Evolutionary conservation across 179 eudicot genomes (phyloP).

Genomic region (Beta corolliflora): DNA sequence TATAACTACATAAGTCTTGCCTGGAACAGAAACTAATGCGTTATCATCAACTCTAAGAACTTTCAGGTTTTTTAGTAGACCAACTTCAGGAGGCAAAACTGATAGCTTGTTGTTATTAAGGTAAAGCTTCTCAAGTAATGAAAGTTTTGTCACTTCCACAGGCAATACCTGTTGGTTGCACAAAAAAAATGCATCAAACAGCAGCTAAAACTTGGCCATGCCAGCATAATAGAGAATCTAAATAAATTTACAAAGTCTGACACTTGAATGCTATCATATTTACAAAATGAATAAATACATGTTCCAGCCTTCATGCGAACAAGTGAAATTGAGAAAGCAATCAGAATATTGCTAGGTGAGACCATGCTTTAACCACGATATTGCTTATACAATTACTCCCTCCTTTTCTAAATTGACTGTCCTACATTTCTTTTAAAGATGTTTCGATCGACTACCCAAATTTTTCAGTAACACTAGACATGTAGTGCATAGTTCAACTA

Average conservation of each 20-base stretch:
- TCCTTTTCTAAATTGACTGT: not conserved
- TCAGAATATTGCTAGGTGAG: not conserved
- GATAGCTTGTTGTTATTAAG: constrained; percentile 84
- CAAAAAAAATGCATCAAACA: not conserved
- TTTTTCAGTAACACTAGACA: not conserved
- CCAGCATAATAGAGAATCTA: not conserved
- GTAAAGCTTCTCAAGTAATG: constrained; percentile 83
- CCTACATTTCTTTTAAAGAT: not conserved
- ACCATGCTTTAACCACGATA: not conserved
- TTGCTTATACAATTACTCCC: not conserved
- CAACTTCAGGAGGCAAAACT: constrained; percentile 83
- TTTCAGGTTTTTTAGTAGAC: constrained; percentile 82
- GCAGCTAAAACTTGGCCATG: constrained; percentile 1
- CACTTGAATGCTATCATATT: not conserved
- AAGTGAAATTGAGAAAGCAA: not conserved
- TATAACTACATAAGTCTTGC: constrained; percentile 37
- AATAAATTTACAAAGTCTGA: not conserved
- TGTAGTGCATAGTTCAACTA: not conserved
- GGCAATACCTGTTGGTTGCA: constrained; percentile 68
- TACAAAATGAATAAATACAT: not conserved
- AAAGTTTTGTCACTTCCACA: constrained; percentile 79
- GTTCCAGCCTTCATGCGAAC: not conserved
- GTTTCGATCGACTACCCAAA: not conserved
- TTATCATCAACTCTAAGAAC: constrained; percentile 86
- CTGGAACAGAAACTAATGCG: constrained; percentile 87